Percentiles rank a stretch among this genome's conserved stretches.
Conservation (phyloP, 75 land plant species). For the Gnetum montanum region DNA sequence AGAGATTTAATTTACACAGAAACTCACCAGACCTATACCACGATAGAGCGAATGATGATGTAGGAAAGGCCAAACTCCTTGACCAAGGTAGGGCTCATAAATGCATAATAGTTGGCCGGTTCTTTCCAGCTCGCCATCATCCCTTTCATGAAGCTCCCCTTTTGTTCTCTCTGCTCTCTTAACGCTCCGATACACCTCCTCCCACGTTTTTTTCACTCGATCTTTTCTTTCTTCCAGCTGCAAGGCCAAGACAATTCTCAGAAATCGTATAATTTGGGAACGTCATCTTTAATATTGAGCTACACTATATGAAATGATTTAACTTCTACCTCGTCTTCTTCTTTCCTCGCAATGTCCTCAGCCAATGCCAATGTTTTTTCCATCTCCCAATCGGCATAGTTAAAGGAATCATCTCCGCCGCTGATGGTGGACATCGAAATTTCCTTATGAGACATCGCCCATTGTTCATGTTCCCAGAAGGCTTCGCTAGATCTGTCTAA, state of each 20-base stretch:
- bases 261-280: neutral
- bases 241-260: conserved; percentile 10
- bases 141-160: conserved; percentile 85
- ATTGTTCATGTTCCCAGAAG: conserved; percentile 26
- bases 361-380: conserved; percentile 29
- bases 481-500: conserved; percentile 10
- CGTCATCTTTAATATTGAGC: neutral
- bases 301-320: neutral
- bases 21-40: conserved; percentile 81
- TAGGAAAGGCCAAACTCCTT: conserved; percentile 90
- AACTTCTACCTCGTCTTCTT: conserved; percentile 83
- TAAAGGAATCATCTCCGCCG: conserved; percentile 26
- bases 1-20: no score
- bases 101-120: conserved; percentile 91
- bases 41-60: conserved; percentile 67
- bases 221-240: conserved; percentile 85
- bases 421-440: neutral
- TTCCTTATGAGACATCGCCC: conserved; percentile 7
- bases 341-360: conserved; percentile 40
- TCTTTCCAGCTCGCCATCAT: conserved; percentile 85
- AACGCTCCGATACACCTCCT: conserved; percentile 78
- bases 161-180: conserved; percentile 70
- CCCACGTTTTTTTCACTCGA: conserved; percentile 70
- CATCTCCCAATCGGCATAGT: conserved; percentile 47
- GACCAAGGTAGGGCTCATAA: conserved; percentile 89